Evolutionary conservation across 768 basidiomycete species (phyloP), one percentile per base, ranked within the genome.

Genomic region (Rhodosporidiobolus odoratus): DNA sequence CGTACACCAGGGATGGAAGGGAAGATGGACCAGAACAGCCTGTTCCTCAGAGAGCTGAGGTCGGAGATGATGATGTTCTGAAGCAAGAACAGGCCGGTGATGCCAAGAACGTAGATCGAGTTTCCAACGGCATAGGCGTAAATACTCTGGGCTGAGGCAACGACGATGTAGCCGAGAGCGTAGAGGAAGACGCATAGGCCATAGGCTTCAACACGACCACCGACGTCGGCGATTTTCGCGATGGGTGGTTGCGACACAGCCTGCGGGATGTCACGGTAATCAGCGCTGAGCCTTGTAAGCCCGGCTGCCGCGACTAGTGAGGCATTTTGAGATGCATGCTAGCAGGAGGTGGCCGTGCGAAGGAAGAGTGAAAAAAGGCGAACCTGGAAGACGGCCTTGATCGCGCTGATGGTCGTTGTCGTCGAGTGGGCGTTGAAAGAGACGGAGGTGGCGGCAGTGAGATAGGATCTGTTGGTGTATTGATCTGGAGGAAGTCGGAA

Each of bases 241-340:
- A 80, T 78, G 19, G 78, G 79, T 4, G 78, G 76, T 40, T 78
- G 78, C 21, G 75, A 66, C 66, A 79, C 78, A 17, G 79, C 71
- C 71, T 66, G 64, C 4, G 27, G 17, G 25, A 13, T 19, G 4
- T 13, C 10, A 17, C 5, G n/a, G n/a, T 8, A n/a, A 7, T 50
- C 21, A 50, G 48, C 48, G 48, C 7, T 7, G 48, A 50, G n/a
- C n/a, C n/a, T n/a, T n/a, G n/a, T n/a, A n/a, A n/a, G n/a, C n/a
- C n/a, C n/a, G n/a, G n/a, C n/a, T n/a, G n/a, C n/a, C n/a, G n/a
- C n/a, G n/a, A n/a, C n/a, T n/a, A 25, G n/a, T 23, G 48, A 50
- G 21, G 21, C 7, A 50, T 9, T 15, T n/a, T 9, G 48, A 50
- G 21, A 50, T n/a, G 23, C 21, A 50, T 9, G n/a, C 13, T 45